Base-by-base conservation (phyloP, 495 filamentous ascomycete species). In the Sporormia fimetaria region DNA sequence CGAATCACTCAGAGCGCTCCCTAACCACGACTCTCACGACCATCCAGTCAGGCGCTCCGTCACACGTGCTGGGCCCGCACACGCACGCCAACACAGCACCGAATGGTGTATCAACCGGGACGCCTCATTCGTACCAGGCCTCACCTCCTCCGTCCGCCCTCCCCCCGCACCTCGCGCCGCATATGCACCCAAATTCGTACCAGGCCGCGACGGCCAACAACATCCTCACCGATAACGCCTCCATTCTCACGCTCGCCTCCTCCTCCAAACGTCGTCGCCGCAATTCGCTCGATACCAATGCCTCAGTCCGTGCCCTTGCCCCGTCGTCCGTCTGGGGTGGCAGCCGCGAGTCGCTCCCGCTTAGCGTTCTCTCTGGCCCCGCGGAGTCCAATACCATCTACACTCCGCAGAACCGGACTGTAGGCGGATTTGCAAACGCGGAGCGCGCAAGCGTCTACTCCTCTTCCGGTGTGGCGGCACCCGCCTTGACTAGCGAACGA, bases 1-100 rank as follows among this genome's bases (percentile, higher is more conserved):
- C 88, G 3, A 80, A 84, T 7, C 87, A 87, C 3, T 95, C 87
- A 3, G 78, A 90, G 18, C 83, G 81, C 37, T 95, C 87, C 0
- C 68, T 98, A 33, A 86, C 90, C 1, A 98, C 90, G 0, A 96
- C 90, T 3, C 71, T 98, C 35, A 98, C 90, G 0, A 98, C 90
- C 0, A 88, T 96, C 33, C 90, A 98, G 58, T 96, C 90, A 3
- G 67, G 78, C 21, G 76, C 80, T 9, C 76, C 79, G 1, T 83
- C 83, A 27, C 70, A 69, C 28, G 69, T 76, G 9, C 57, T 78
- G 21, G 45, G 63, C 31, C 22, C 58, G 8, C 33, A 55, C 32
- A 39, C 42, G 14, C 66, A 60, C 44, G 61, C 51, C 47, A 48
- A 49, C 11, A 51, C 58, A 16, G 59, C 64, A 44, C 8, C 49